phyloP scores from a whole-genome alignment of 108 stramenopile genomes.

The Licmophora abbreviata region DNA sequence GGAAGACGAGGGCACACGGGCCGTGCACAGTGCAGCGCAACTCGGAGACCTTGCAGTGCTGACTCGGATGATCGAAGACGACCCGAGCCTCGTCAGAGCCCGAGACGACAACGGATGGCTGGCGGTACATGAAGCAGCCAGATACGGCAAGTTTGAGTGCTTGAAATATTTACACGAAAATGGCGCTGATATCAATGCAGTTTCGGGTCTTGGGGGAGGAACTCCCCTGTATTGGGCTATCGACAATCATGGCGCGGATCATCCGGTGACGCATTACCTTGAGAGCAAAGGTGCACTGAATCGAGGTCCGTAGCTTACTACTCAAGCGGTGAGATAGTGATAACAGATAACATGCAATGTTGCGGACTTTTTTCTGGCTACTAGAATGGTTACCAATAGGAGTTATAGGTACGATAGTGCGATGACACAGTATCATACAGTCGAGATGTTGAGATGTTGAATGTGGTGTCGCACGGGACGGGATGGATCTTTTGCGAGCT shows the following conservation, averaged over 20 bases:
- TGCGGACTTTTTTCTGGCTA: neutral
- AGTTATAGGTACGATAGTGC: too few relatives aligned
- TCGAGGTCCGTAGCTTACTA: slow-evolving; percentile 76
- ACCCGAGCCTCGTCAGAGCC: slow-evolving; percentile 43
- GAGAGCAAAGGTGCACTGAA: slow-evolving; percentile 61
- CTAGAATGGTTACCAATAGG: too few relatives aligned
- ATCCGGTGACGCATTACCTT: slow-evolving; percentile 58
- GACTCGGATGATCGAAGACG: slow-evolving; percentile 24
- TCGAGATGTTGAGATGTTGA: neutral
- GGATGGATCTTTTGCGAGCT: neutral
- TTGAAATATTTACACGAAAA: slow-evolving; percentile 55
- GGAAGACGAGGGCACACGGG: slow-evolving; percentile 48
- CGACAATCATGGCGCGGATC: slow-evolving; percentile 26
- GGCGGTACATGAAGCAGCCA: slow-evolving; percentile 66
- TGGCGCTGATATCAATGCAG: slow-evolving; percentile 68
- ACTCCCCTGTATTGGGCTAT: slow-evolving; percentile 56
- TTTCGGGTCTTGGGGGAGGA: slow-evolving; percentile 20
- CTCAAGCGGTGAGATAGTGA: neutral
- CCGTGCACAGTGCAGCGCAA: slow-evolving; percentile 59
- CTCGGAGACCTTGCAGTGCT: slow-evolving; percentile 44
- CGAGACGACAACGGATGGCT: slow-evolving; percentile 82
- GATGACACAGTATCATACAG: neutral
- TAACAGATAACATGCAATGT: neutral
- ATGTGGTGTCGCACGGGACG: neutral
- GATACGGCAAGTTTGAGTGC: slow-evolving; percentile 68